Evolutionary conservation across 1,139 yeast species (phyloP).

Genomic region (Geotrichum citri-aurantii): DNA sequence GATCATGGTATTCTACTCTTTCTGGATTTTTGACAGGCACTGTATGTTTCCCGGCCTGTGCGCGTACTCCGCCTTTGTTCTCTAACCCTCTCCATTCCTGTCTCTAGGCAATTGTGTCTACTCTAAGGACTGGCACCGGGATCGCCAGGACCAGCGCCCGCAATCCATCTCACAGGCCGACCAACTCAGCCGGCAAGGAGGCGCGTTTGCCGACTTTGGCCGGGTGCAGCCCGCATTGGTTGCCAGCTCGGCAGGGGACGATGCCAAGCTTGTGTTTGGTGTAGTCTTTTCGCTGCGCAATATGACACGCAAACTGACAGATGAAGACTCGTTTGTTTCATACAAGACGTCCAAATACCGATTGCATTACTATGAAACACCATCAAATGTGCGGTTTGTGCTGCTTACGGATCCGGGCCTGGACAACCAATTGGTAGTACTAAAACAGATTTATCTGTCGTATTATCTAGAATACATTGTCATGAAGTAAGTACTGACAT

Average conservation of each 20-base stretch:
- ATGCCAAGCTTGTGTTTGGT: slow-evolving; percentile 82
- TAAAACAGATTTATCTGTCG: slow-evolving; percentile 63
- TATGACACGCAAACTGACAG: slow-evolving; percentile 54
- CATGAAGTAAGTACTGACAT: slow-evolving; percentile 42
- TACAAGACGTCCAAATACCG: slow-evolving; percentile 70
- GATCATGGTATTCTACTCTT: slow-evolving; percentile 61
- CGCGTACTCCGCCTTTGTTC: background rate
- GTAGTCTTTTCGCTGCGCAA: slow-evolving; percentile 73
- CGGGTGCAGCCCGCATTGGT: slow-evolving; percentile 12
- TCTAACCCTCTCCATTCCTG: background rate
- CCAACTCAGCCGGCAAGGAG: slow-evolving; percentile 15
- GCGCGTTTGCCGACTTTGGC: slow-evolving; percentile 14
- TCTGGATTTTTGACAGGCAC: slow-evolving; percentile 86
- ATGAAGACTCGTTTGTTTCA: slow-evolving; percentile 51
- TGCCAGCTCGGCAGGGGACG: slow-evolving; percentile 40
- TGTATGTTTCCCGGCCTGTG: slow-evolving; percentile 40
- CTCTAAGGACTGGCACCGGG: slow-evolving; percentile 32
- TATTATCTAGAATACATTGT: slow-evolving; percentile 65
- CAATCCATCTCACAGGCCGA: slow-evolving; percentile 22
- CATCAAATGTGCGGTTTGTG: slow-evolving; percentile 71
- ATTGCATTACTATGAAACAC: slow-evolving; percentile 74
- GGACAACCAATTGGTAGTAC: slow-evolving; percentile 53
- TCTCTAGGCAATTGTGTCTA: slow-evolving; percentile 33
- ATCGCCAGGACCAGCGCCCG: slow-evolving; percentile 16
- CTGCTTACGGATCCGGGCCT: slow-evolving; percentile 63